Evolutionary conservation across 116 monocot species (phyloP).

Genomic region (Phalaenopsis hybrid): DNA sequence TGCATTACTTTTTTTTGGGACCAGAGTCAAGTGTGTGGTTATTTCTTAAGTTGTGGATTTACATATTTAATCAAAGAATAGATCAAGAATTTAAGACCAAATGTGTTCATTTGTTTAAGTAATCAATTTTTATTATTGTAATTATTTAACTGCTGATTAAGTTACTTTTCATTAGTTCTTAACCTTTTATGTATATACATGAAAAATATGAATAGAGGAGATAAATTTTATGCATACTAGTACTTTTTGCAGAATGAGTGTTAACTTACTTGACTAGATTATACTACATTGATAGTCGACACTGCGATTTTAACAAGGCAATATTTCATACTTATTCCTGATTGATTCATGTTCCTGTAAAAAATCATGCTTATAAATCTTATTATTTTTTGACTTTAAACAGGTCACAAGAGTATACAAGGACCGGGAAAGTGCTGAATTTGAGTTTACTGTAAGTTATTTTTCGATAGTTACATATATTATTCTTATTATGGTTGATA

Average conservation of each 20-base stretch:
- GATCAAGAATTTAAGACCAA: neutral
- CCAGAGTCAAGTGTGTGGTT: no score
- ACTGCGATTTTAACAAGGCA: neutral
- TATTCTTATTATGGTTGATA: neutral
- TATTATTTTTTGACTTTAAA: neutral
- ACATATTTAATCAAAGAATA: neutral
- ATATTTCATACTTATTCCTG: neutral
- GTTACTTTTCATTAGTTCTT: neutral
- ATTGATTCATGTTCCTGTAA: neutral
- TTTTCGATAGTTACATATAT: neutral
- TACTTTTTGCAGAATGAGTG: neutral
- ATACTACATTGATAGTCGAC: no score
- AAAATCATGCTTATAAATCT: neutral
- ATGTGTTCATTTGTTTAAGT: neutral
- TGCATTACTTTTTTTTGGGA: no score
- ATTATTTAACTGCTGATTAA: neutral
- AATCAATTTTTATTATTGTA: neutral
- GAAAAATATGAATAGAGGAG: neutral
- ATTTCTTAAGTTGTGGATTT: neutral
- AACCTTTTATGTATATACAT: neutral
- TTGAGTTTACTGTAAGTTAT: slow-evolving; percentile 74
- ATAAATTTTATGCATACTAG: neutral
- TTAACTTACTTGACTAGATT: neutral
- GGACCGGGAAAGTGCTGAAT: slow-evolving; percentile 72
- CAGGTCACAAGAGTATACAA: slow-evolving; percentile 71